phyloP scores from a whole-genome alignment of 108 stramenopile genomes.

The Asterionellopsis glacialis region DNA sequence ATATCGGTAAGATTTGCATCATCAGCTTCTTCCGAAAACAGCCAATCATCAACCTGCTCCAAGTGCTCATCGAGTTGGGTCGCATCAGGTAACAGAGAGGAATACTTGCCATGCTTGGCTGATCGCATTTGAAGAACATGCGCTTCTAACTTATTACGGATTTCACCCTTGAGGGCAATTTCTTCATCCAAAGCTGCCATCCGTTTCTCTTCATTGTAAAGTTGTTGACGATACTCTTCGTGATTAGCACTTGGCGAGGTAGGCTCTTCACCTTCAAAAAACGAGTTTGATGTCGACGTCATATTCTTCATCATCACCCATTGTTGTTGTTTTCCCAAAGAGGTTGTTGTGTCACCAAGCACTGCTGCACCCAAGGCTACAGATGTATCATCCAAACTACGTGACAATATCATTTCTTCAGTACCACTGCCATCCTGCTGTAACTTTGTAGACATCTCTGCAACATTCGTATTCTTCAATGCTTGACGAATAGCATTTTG shows the following conservation, averaged over 20 bases:
- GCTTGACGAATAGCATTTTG: conserved; percentile 31
- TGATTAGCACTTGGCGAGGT: neutral
- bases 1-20: conserved; percentile 24
- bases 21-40: conserved; percentile 45
- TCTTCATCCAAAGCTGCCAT: conserved; percentile 33
- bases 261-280: no score
- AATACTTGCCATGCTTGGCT: conserved; percentile 33
- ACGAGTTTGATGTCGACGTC: no score
- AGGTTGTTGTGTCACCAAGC: conserved; percentile 6
- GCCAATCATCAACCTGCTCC: conserved; percentile 40
- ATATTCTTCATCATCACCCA: no score
- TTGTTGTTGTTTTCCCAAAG: neutral
- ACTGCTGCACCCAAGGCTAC: conserved; percentile 46
- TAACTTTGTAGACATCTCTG: no score
- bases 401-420: conserved; percentile 23
- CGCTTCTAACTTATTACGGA: conserved; percentile 42
- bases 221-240: conserved; percentile 7
- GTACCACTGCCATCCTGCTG: no score
- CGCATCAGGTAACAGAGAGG: conserved; percentile 27
- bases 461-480: no score
- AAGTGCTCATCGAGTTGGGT: conserved; percentile 25
- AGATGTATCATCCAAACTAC: conserved; percentile 54
- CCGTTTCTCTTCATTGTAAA: conserved; percentile 21
- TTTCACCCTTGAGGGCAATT: conserved; percentile 22
- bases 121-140: conserved; percentile 46